Evolutionary conservation across 768 basidiomycete species (phyloP).

Genomic region (Tephrocybe sp.): DNA sequence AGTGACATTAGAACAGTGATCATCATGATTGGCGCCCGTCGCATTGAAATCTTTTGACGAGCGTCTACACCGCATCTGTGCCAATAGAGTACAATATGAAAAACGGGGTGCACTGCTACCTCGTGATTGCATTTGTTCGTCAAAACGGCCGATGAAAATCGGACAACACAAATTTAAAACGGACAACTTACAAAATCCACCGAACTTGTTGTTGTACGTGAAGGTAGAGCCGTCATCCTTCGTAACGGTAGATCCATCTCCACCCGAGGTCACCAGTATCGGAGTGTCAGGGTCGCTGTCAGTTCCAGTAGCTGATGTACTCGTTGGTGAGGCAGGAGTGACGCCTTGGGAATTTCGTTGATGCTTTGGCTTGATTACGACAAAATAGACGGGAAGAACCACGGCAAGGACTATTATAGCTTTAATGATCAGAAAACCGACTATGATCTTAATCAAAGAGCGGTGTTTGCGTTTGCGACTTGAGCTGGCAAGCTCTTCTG

Average conservation of each 20-base stretch:
- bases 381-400: conserved; percentile 57
- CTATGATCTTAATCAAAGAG: conserved; percentile 19
- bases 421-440: conserved; percentile 36
- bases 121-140: not conserved
- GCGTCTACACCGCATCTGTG: conserved; percentile 2
- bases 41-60: not conserved
- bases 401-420: conserved; percentile 43
- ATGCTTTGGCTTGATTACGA: conserved; percentile 44
- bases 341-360: conserved; percentile 10
- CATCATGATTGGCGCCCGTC: conserved; percentile 7
- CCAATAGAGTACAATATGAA: no score
- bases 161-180: not conserved
- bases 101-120: not conserved
- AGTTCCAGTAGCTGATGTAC: conserved; percentile 3
- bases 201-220: conserved; percentile 75
- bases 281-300: conserved; percentile 9
- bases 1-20: not conserved
- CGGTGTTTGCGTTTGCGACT: conserved; percentile 17
- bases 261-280: conserved; percentile 45
- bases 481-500: conserved; percentile 1
- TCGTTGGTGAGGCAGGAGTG: conserved; percentile 3
- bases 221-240: conserved; percentile 69
- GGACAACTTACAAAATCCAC: conserved; percentile 60
- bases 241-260: conserved; percentile 66
- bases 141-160: not conserved